A percentile compares a stretch with the other conserved stretches of the same genome.
phyloP scores from a whole-genome alignment of 352 stramenopile species.

The Aphanomyces invadans region DNA sequence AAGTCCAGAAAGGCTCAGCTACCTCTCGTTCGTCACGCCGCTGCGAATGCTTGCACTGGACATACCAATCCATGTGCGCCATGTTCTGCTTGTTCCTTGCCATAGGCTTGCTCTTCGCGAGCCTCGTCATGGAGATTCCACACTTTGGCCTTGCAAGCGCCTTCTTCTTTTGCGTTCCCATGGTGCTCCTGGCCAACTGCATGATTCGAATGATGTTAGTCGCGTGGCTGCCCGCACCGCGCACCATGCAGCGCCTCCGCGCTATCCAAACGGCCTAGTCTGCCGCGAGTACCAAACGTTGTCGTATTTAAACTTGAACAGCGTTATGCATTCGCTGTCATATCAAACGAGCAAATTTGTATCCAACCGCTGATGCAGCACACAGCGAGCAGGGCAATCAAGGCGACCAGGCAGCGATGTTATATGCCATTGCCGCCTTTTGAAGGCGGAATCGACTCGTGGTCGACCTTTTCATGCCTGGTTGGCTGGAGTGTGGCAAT shows the following conservation, averaged over 20 bases:
- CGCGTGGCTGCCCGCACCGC: neutral
- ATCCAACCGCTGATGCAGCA: too few relatives aligned
- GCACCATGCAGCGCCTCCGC: neutral
- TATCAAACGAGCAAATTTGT: too few relatives aligned
- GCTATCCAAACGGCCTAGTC: neutral
- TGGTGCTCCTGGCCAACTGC: constrained; percentile 13
- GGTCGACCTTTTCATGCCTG: too few relatives aligned
- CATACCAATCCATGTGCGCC: constrained; percentile 1
- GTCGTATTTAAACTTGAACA: neutral
- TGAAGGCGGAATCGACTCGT: too few relatives aligned
- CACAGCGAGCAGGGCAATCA: too few relatives aligned
- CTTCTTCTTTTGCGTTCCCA: constrained; percentile 13
- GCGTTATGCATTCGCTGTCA: too few relatives aligned
- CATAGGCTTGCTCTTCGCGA: constrained; percentile 1
- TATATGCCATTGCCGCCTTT: too few relatives aligned
- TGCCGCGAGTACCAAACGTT: neutral
- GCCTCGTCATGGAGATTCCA: neutral
- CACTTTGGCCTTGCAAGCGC: constrained; percentile 12
- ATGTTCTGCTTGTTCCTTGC: constrained; percentile 14
- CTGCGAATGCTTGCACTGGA: constrained; percentile 3
- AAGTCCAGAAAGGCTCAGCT: neutral
- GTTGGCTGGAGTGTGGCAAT: too few relatives aligned
- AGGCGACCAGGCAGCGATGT: too few relatives aligned
- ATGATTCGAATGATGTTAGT: constrained; percentile 15
- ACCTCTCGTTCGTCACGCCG: neutral